Evolutionary conservation across 495 filamentous ascomycete species (phyloP), one percentile per base, ranked within the genome.

Genomic region (Xylaria intraflava): DNA sequence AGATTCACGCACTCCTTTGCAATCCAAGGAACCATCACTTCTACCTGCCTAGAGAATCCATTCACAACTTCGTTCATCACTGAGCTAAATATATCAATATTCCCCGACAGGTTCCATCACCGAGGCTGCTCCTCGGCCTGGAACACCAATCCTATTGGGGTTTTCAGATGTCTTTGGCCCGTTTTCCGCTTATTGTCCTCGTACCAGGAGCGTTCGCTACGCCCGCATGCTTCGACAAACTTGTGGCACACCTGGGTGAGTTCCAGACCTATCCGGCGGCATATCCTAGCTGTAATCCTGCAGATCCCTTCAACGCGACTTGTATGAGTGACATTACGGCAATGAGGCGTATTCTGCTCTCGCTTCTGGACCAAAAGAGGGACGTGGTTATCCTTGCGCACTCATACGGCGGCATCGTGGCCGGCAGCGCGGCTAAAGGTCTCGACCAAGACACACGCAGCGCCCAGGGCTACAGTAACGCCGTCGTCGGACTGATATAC

Each of bases 181-280:
- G n/a, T n/a, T n/a, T n/a, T n/a, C n/a, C n/a, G n/a, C n/a, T n/a
- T n/a, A 48, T 45, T 20, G 26, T 46, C 3, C 39, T 46, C 4
- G 50, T 53, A 12, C 40, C 50, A 6, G 50, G 50, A 5, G 50
- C 50, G n/a, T 53, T 45, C 14, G 29, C 40, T 8, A 46, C 10
- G 26, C 51, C 51, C 4, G 31, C 2, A 4, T 20, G 30, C 11
- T 46, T 53, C 16, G 33, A 20, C 3, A 7, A 2, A 6, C 14
- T 53, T 4, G 1, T 46, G n/a, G 29, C 51, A 31, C n/a, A 46
- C 29, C 31, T 40, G 10, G 14, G 24, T 0, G 39, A n/a, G 33
- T 10, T 53, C 23, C 6, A 4, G 9, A 53, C 42, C 0, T 6
- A 46, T 40, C 51, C 42, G 17, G 51, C 41, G 5, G 1, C 20